Base-by-base conservation (phyloP, 164 flowering plant species). In the Magnolia changhungtana region DNA sequence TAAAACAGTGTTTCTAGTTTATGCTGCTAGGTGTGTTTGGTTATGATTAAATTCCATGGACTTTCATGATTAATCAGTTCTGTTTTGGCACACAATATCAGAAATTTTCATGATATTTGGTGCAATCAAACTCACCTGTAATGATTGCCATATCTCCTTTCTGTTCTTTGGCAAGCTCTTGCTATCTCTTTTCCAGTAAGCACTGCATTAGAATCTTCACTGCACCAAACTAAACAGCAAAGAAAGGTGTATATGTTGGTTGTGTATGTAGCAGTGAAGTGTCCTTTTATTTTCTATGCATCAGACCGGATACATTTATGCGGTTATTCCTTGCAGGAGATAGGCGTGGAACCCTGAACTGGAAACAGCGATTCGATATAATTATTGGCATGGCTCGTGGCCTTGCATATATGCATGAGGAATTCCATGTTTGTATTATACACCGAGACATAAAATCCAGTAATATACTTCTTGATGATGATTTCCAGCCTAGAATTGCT, bases 401-500 rank as follows among this genome's bases (percentile, higher is more conserved):
- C 1, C 86, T 90, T 27, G 86, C 90, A 9, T 88, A 90, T 80
- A 75, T 90, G 24, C 91, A 87, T 50, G 90, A 90, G n/a, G 86
- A 90, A 55, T 90, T 83, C 74, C 89, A 87, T 77, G 86, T 84
- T 0, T 69, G 86, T 63, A 87, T 90, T 31, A 87, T 88, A 65
- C 93, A 90, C 20, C 81, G 91, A 69, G 92, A 89, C 64, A 87
- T 90, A 51, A 89, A 89, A 65, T 76, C 90, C 1, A 84, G 88
- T 74, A 88, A 88, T 52, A 81, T 89, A 73, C 85, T 89, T 16
- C 80, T 89, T 23, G 90, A 88, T 75, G 81, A 86, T 29, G 83
- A 84, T 49, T 86, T 86, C 76, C 89, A 83, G 27, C 84, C 93
- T 52, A 87, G 80, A 80, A 87, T 89, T 71, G 90, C 91, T 0